Conservation (phyloP, 2,329 filamentous ascomycete species). For the Bipolaris bicolor region DNA sequence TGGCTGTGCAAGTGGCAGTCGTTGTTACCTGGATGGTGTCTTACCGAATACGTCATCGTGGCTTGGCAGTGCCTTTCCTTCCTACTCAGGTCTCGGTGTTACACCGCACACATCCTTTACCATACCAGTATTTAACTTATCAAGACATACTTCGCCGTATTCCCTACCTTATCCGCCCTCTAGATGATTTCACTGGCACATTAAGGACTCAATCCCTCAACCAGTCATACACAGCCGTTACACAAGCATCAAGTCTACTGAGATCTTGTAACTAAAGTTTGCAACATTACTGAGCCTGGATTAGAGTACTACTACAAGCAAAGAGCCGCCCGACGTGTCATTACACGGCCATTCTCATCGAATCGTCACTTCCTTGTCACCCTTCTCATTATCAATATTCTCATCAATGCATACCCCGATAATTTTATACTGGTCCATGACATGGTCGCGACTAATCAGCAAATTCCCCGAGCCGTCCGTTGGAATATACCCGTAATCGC, state of each 20-base stretch:
- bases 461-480: slow-evolving; percentile 18
- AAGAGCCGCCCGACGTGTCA: too few relatives aligned
- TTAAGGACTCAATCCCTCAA: slow-evolving; percentile 54
- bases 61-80: slow-evolving; percentile 9
- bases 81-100: neutral
- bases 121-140: too few relatives aligned
- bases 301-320: too few relatives aligned
- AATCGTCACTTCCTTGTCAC: neutral
- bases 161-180: slow-evolving; percentile 25
- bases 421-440: slow-evolving; percentile 8
- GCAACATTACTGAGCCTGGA: too few relatives aligned
- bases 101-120: neutral
- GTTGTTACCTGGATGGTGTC: neutral
- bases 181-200: slow-evolving; percentile 44
- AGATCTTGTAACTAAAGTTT: too few relatives aligned
- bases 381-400: slow-evolving; percentile 7
- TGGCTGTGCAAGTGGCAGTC: slow-evolving; percentile 14
- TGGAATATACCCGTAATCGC: slow-evolving; percentile 20
- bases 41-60: slow-evolving; percentile 15
- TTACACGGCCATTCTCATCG: neutral
- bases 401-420: slow-evolving; percentile 13
- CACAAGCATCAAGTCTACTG: slow-evolving; percentile 56
- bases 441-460: slow-evolving; percentile 14
- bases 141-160: neutral
- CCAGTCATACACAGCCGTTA: slow-evolving; percentile 62